A percentile compares a stretch with the other conserved stretches of the same genome.
These are phyloP conservation scores for Arachnopeziza araneosa DNA, from an alignment of 2,329 filamentous ascomycete genomes.

Conservation along the genomic window DNA sequence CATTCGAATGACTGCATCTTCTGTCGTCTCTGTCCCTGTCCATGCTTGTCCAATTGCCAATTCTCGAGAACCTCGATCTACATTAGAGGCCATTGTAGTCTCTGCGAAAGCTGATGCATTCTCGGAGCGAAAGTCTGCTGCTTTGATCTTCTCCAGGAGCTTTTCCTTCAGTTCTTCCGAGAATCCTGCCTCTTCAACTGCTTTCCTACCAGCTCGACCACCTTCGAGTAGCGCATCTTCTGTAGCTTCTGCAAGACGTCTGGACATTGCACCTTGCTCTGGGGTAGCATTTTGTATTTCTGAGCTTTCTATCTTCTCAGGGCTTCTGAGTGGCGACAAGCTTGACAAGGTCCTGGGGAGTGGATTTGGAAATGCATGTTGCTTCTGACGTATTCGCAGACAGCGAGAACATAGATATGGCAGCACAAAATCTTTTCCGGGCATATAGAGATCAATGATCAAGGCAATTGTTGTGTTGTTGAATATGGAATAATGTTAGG, in stretches of 20 bases:
- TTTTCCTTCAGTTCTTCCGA: conserved; percentile 56
- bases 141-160: conserved; percentile 51
- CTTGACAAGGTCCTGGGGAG: conserved; percentile 14
- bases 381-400: conserved; percentile 20
- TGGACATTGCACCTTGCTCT: conserved; percentile 40
- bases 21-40: conserved; percentile 68
- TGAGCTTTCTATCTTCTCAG: conserved; percentile 10
- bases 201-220: conserved; percentile 52
- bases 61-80: conserved; percentile 62
- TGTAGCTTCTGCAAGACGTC: conserved; percentile 55
- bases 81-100: conserved; percentile 46
- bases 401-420: conserved; percentile 24
- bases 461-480: not conserved
- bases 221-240: conserved; percentile 56
- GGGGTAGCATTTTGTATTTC: conserved; percentile 1
- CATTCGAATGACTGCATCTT: conserved; percentile 80
- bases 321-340: conserved; percentile 20
- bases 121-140: conserved; percentile 47
- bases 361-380: conserved; percentile 18
- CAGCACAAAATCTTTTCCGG: conserved; percentile 15
- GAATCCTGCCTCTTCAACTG: conserved; percentile 58
- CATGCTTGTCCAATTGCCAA: conserved; percentile 66
- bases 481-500: not conserved
- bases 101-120: conserved; percentile 44
- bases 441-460: conserved; percentile 25